phyloP scores from a whole-genome alignment of 2,329 filamentous ascomycete species.

The Microdochium bolleyi region DNA sequence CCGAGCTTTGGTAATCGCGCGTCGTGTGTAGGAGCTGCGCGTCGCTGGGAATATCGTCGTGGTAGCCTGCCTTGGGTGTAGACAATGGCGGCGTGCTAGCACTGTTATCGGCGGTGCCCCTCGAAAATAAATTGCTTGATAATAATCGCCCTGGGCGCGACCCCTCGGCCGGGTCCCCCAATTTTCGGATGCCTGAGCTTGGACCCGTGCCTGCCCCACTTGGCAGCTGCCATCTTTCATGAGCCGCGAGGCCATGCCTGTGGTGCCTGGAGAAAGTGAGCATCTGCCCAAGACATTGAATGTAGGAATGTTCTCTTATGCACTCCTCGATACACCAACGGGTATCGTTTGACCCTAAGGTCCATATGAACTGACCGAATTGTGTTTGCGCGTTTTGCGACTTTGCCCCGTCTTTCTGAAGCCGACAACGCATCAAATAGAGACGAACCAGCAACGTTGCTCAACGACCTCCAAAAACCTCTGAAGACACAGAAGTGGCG shows the following conservation, averaged over 20 bases:
- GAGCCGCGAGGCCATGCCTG: background rate
- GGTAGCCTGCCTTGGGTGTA: background rate
- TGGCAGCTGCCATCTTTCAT: background rate
- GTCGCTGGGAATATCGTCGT: background rate
- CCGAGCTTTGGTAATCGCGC: background rate
- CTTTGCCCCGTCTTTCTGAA: no score
- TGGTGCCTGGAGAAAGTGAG: background rate
- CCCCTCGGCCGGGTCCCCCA: background rate
- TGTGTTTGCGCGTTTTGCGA: no score
- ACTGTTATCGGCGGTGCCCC: background rate
- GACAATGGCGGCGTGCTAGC: background rate
- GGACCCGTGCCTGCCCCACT: background rate
- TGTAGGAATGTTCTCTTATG: no score
- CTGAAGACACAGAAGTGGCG: no score
- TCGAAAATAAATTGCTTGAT: background rate
- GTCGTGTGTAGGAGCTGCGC: background rate
- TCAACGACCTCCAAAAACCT: no score
- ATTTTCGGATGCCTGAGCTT: background rate
- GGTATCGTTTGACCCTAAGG: no score
- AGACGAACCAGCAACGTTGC: no score
- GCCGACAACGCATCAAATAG: no score
- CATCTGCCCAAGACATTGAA: background rate
- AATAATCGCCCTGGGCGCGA: background rate
- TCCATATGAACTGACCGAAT: no score
- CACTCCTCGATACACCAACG: no score